Evolutionary conservation across 2,329 filamentous ascomycete species (phyloP), one percentile per base, ranked within the genome.

Genomic region (Fusarium aywerte): DNA sequence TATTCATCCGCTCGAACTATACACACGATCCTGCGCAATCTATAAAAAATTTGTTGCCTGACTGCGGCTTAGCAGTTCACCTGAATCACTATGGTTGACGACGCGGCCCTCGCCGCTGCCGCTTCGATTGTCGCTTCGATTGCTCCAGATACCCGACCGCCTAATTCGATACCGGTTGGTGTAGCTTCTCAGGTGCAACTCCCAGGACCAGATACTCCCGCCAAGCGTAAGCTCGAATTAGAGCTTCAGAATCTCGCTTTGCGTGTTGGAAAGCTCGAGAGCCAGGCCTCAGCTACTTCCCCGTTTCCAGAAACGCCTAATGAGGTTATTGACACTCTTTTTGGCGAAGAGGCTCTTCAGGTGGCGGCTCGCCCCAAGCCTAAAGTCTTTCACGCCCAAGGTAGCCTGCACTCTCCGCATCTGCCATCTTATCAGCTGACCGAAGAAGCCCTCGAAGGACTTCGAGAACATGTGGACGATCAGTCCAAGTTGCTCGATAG

Each of bases 401-500:
- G 78, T 79, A 78, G 73, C 75, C 77, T 74, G 75, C 77, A 76
- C 69, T 74, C 72, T 75, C 77, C 77, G 66, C 72, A 72, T 72
- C 58, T 75, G 72, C 66, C 75, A 59, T 70, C 73, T 71, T 74
- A 82, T 79, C 81, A 87, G 74, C 86, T 92, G 74, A 92, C 89
- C 72, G 91, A 93, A 76, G 90, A 95, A 80, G 92, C 95, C 77
- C 90, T 97, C 72, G 89, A 90, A 78, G 91, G 92, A 68, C 85
- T 97, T 70, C 90, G 91, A 73, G 93, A 97, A 73, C 93, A 97
- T 80, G 91, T 98, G 67, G 92, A 96, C 76, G 92, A 94, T 77
- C 93, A 98, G 81, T 94, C 94, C 58, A 93, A 96, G 78, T 89
- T 97, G 76, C 93, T 97, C 73, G 90, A 92, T 78, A 92, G 87